Evolutionary conservation across 345 rosid species (phyloP).

Genomic region (Eucalyptus curtisii): DNA sequence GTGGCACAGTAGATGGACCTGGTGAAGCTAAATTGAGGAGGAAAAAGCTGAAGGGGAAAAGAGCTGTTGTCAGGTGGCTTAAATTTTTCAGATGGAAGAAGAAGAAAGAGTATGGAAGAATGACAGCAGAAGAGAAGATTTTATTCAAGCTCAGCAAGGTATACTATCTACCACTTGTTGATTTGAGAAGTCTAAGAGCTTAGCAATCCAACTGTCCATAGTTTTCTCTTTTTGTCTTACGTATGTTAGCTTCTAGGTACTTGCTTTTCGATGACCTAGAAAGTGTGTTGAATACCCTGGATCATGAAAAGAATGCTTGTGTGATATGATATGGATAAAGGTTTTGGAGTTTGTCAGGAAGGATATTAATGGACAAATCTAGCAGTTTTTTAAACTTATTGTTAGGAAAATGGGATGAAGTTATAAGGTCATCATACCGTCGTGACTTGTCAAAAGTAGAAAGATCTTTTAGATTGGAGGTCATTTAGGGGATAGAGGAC

Average conservation of each 20-base stretch:
- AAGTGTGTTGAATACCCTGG: neutral
- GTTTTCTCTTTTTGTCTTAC: neutral
- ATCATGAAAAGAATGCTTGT: neutral
- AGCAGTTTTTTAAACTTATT: neutral
- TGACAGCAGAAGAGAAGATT: constrained; percentile 81
- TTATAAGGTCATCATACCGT: neutral
- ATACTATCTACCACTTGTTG: neutral
- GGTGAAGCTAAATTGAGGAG: constrained; percentile 36
- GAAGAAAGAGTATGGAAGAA: constrained; percentile 78
- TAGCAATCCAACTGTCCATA: neutral
- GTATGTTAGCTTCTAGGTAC: neutral
- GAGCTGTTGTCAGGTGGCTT: constrained; percentile 87
- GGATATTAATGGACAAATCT: neutral
- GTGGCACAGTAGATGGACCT: constrained; percentile 4
- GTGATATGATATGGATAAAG: neutral
- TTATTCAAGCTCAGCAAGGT: constrained; percentile 74
- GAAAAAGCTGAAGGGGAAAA: constrained; percentile 73
- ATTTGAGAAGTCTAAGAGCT: neutral
- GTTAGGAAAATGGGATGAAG: neutral
- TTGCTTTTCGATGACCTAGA: neutral
- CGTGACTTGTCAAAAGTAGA: neutral
- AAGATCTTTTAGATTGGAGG: neutral
- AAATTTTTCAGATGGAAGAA: constrained; percentile 91
- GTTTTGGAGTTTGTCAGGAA: neutral
- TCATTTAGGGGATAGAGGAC: neutral